phyloP scores from a whole-genome alignment of 306 rosid genomes.

The Sesbania bispinosa region DNA sequence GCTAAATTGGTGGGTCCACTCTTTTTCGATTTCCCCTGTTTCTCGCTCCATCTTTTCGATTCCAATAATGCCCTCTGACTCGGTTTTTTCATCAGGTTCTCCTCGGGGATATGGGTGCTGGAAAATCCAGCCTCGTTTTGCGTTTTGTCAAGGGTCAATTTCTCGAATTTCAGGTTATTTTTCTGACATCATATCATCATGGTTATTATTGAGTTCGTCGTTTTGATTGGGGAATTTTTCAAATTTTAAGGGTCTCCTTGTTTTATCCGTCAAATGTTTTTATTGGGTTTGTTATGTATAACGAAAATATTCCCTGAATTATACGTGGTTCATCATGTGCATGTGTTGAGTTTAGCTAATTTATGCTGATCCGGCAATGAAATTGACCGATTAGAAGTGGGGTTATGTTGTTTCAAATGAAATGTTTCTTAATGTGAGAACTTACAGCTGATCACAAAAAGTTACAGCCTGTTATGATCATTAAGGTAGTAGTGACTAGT shows the following conservation, averaged over 20 bases:
- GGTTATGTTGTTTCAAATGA: conserved; percentile 18
- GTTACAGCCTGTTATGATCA: background rate
- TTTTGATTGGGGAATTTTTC: conserved; percentile 21
- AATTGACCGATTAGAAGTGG: too few species aligned
- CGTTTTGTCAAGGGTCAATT: conserved; percentile 65
- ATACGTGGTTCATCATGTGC: background rate
- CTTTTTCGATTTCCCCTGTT: conserved; percentile 7
- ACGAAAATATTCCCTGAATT: background rate
- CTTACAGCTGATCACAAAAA: background rate
- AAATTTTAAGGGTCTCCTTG: background rate
- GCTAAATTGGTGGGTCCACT: conserved; percentile 47
- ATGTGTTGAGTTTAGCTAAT: conserved; percentile 11
- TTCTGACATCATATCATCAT: background rate
- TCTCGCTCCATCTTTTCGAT: background rate
- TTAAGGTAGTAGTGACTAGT: background rate
- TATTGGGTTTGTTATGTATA: background rate
- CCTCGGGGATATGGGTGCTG: conserved; percentile 66
- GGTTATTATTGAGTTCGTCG: background rate
- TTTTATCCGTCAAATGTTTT: background rate
- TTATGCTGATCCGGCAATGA: background rate
- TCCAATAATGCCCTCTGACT: conserved; percentile 13
- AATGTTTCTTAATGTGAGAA: background rate
- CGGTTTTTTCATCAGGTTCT: conserved; percentile 43
- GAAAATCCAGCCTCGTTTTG: conserved; percentile 64
- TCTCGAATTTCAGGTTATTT: conserved; percentile 54